These are phyloP conservation scores for Moelleriella libera DNA, from an alignment of 2,329 filamentous ascomycete genomes.

Conservation along the genomic window DNA sequence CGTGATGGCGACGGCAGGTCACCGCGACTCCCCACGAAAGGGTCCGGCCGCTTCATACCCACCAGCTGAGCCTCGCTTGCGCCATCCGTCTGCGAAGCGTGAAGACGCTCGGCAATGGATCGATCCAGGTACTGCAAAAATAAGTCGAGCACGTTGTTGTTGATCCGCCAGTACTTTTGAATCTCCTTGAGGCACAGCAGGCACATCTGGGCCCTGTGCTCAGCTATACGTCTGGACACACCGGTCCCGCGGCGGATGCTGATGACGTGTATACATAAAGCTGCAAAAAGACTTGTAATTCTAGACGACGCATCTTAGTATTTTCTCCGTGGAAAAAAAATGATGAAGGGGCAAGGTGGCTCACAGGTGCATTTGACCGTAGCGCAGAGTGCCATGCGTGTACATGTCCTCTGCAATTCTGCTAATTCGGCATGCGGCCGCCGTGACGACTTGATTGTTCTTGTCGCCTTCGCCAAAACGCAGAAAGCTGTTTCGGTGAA, in stretches of 20 bases:
- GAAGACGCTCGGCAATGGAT: conserved; percentile 20
- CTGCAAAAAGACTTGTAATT: conserved; percentile 22
- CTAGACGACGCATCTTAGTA: conserved; percentile 5
- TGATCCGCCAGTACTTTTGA: conserved; percentile 25
- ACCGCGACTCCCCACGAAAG: conserved; percentile 1
- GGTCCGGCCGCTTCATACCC: conserved; percentile 1
- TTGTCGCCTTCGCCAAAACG: conserved; percentile 11
- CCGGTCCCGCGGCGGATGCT: conserved; percentile 18
- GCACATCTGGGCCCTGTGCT: conserved; percentile 22
- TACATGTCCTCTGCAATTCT: conserved; percentile 24
- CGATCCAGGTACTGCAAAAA: conserved; percentile 23
- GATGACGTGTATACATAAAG: conserved; percentile 22
- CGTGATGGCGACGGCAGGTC: not conserved
- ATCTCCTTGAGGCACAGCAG: conserved; percentile 22
- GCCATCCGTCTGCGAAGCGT: conserved; percentile 9
- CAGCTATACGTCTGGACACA: conserved; percentile 18
- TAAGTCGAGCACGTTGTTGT: conserved; percentile 22
- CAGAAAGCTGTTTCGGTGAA: conserved; percentile 20
- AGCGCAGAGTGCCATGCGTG: conserved; percentile 16
- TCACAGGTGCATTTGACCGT: conserved; percentile 23
- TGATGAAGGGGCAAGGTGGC: not conserved
- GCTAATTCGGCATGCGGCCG: conserved; percentile 19
- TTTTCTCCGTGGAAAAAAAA: not conserved
- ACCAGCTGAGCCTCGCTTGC: not conserved
- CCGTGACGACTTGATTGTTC: conserved; percentile 15